These are phyloP conservation scores for Thelonectria rubi DNA, from an alignment of 2,329 filamentous ascomycete species.

Conservation along the genomic window DNA sequence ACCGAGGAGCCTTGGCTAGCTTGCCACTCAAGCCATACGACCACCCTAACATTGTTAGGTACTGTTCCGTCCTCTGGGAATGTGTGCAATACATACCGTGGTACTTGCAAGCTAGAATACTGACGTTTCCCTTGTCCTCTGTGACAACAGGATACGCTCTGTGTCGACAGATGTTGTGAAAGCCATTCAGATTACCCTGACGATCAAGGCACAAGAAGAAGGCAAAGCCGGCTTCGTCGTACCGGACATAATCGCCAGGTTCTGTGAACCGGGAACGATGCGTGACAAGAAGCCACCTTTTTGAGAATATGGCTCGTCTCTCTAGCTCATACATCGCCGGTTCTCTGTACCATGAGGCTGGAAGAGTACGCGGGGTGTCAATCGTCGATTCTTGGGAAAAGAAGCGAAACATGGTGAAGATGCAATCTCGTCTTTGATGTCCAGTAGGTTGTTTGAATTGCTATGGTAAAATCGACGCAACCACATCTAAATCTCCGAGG, in stretches of 20 bases:
- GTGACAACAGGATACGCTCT: conserved; percentile 66
- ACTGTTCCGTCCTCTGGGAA: no score
- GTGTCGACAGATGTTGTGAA: conserved; percentile 72
- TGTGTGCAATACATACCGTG: no score
- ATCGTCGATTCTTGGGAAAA: no score
- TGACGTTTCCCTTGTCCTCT: conserved; percentile 58
- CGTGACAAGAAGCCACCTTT: conserved; percentile 62
- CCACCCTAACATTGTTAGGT: no score
- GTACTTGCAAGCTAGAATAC: conserved; percentile 67
- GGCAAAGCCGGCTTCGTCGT: conserved; percentile 61
- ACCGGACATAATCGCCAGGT: conserved; percentile 63
- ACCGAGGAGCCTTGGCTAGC: conserved; percentile 68
- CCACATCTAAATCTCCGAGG: no score
- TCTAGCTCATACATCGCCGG: conserved; percentile 63
- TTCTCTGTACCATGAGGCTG: conserved; percentile 59
- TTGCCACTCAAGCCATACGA: conserved; percentile 66
- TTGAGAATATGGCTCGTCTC: conserved; percentile 62
- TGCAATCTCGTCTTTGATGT: no score
- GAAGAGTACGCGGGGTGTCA: conserved; percentile 49
- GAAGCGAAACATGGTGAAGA: no score
- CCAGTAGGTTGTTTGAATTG: no score
- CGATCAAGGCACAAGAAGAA: conserved; percentile 62
- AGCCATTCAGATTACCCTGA: conserved; percentile 62
- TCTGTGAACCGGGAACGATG: conserved; percentile 59
- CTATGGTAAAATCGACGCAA: no score